Evolutionary conservation across 768 basidiomycete genomes (phyloP).

Genomic region (Boletellus sp.): DNA sequence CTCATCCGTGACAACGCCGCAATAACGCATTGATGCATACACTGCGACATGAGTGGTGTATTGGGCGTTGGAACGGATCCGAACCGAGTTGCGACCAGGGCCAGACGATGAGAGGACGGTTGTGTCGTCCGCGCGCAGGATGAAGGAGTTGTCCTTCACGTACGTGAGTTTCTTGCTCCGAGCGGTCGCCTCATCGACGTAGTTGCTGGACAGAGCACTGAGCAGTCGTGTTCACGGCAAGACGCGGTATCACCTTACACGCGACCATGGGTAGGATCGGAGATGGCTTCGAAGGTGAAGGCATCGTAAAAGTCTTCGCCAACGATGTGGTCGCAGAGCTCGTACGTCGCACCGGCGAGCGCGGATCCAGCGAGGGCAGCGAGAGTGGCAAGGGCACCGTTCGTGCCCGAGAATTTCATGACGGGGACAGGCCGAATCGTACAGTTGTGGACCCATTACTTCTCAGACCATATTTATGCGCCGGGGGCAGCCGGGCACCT

Average conservation of each 20-base stretch:
- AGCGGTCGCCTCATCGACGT: slow-evolving; percentile 30
- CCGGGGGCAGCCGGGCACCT: too few relatives aligned
- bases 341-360: slow-evolving; percentile 25
- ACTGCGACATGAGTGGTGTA: slow-evolving; percentile 36
- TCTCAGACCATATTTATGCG: too few relatives aligned
- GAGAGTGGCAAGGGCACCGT: slow-evolving; percentile 9
- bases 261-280: slow-evolving; percentile 36
- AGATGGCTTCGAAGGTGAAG: slow-evolving; percentile 33
- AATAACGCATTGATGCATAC: slow-evolving; percentile 12
- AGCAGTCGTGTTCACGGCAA: neutral
- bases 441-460: too few relatives aligned
- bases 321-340: slow-evolving; percentile 23
- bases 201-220: slow-evolving; percentile 24
- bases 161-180: slow-evolving; percentile 27
- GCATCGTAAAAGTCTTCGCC: slow-evolving; percentile 30
- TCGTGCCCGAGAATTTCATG: slow-evolving; percentile 15
- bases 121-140: slow-evolving; percentile 38
- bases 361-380: slow-evolving; percentile 8
- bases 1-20: neutral
- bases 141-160: slow-evolving; percentile 25
- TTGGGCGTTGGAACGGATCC: slow-evolving; percentile 29
- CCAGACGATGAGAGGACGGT: slow-evolving; percentile 25
- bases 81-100: slow-evolving; percentile 36
- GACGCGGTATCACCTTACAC: slow-evolving; percentile 27
- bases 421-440: neutral